A percentile compares a stretch with the other conserved stretches of the same genome.
Evolutionary conservation across 805 yeast species (phyloP).

Genomic region (Scheffersomyces ergatensis): DNA sequence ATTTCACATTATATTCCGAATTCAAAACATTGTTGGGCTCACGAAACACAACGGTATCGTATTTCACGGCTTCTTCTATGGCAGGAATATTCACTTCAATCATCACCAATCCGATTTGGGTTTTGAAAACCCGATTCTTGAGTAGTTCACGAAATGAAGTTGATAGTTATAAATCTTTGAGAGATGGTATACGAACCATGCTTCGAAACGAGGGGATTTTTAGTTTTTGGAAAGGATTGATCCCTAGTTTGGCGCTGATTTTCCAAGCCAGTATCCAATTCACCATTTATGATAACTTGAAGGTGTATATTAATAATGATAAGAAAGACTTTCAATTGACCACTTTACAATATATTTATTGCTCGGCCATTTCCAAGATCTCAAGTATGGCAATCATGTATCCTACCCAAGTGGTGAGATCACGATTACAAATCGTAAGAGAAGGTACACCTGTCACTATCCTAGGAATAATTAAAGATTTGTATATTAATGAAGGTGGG

Average conservation of each 20-base stretch:
- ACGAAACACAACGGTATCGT: conserved; percentile 16
- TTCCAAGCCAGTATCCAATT: conserved; percentile 89
- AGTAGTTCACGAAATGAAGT: conserved; percentile 45
- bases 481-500: conserved; percentile 51
- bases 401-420: conserved; percentile 79
- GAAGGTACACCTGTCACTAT: conserved; percentile 8
- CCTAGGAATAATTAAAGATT: conserved; percentile 26
- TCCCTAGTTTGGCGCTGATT: conserved; percentile 77
- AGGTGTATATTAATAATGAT: conserved; percentile 26
- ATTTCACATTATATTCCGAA: conserved; percentile 73
- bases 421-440: conserved; percentile 60
- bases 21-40: conserved; percentile 36
- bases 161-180: conserved; percentile 57
- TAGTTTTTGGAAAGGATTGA: conserved; percentile 71
- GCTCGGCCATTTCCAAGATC: conserved; percentile 69
- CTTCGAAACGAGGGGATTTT: conserved; percentile 52
- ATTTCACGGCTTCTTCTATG: conserved; percentile 31
- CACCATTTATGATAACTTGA: conserved; percentile 78
- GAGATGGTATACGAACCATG: conserved; percentile 54
- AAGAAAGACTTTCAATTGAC: conserved; percentile 25
- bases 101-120: conserved; percentile 93
- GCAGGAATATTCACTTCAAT: conserved; percentile 79
- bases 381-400: conserved; percentile 67
- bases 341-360: conserved; percentile 56
- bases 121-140: conserved; percentile 83